A percentile compares a stretch with the other conserved stretches of the same genome.
Evolutionary conservation across 2,329 filamentous ascomycete genomes (phyloP).

Genomic region (Apiospora phragmitis): DNA sequence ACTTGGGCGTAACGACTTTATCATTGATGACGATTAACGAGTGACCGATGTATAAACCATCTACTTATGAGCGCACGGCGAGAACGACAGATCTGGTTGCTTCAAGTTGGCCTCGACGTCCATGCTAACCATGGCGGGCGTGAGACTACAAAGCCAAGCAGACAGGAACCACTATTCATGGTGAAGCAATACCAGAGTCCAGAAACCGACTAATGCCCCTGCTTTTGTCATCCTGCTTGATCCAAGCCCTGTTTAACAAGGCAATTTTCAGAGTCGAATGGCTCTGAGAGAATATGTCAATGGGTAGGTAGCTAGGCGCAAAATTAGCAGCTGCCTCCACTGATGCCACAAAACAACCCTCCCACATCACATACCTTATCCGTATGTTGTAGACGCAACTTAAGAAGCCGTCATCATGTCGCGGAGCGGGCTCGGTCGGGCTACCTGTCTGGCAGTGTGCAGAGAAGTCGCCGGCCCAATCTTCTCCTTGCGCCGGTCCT

Average conservation of each 20-base stretch:
- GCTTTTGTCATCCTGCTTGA: slow-evolving; percentile 1
- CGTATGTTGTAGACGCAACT: background rate
- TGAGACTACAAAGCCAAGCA: background rate
- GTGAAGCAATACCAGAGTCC: background rate
- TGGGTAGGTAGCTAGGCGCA: background rate
- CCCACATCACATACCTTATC: background rate
- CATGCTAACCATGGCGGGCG: background rate
- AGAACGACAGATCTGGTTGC: slow-evolving; percentile 2
- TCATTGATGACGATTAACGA: slow-evolving; percentile 7
- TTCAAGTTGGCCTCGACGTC: background rate
- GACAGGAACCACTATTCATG: slow-evolving; percentile 3
- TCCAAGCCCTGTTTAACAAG: background rate
- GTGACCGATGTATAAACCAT: slow-evolving; percentile 8
- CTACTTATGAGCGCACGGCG: background rate
- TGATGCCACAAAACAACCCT: background rate
- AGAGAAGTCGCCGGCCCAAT: slow-evolving; percentile 45
- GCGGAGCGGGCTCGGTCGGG: slow-evolving; percentile 67
- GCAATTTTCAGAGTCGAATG: background rate
- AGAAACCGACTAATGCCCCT: background rate
- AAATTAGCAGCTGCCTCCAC: background rate
- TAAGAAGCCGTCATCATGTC: slow-evolving; percentile 58
- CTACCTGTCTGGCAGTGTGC: slow-evolving; percentile 49
- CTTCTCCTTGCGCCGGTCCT: slow-evolving; percentile 49
- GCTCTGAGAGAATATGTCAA: background rate
- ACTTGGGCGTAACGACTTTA: background rate